Conservation (phyloP, 352 stramenopile species). For the Phytophthora niederhauseri region DNA sequence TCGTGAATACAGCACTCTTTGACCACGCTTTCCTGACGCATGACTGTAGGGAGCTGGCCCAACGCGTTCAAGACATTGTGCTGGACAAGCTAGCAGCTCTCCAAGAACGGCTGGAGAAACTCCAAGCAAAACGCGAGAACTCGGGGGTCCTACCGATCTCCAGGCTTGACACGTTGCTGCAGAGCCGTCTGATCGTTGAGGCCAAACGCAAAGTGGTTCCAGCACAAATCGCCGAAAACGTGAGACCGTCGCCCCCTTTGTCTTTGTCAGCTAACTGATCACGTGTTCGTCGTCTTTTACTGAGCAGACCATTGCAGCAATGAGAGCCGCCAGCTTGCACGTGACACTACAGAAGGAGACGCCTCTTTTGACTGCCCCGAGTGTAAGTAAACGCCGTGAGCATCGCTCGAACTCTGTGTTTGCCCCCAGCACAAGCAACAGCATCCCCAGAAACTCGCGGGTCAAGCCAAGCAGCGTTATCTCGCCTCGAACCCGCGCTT, state of each 20-base stretch:
- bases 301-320: slow-evolving; percentile 51
- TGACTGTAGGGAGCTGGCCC: slow-evolving; percentile 43
- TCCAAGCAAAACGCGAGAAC: slow-evolving; percentile 48
- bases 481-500: slow-evolving; percentile 30
- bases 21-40: background rate
- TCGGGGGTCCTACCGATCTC: slow-evolving; percentile 48
- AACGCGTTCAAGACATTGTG: slow-evolving; percentile 46
- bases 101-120: slow-evolving; percentile 48
- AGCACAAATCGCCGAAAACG: slow-evolving; percentile 47
- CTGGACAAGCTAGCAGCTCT: slow-evolving; percentile 47
- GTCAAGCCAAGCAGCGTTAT: slow-evolving; percentile 32
- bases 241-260: slow-evolving; percentile 13
- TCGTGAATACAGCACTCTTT: background rate
- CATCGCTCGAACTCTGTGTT: slow-evolving; percentile 19
- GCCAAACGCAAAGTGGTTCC: slow-evolving; percentile 65
- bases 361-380: background rate
- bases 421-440: background rate
- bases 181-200: slow-evolving; percentile 66
- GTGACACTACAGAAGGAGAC: slow-evolving; percentile 5
- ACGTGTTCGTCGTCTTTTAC: background rate
- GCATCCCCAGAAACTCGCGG: slow-evolving; percentile 5
- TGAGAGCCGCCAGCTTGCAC: slow-evolving; percentile 43
- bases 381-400: slow-evolving; percentile 6
- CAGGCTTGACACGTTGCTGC: slow-evolving; percentile 52
- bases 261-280: background rate